Evolutionary conservation across 352 stramenopile genomes (phyloP).

Genomic region (Chrysophaeum taylorii): DNA sequence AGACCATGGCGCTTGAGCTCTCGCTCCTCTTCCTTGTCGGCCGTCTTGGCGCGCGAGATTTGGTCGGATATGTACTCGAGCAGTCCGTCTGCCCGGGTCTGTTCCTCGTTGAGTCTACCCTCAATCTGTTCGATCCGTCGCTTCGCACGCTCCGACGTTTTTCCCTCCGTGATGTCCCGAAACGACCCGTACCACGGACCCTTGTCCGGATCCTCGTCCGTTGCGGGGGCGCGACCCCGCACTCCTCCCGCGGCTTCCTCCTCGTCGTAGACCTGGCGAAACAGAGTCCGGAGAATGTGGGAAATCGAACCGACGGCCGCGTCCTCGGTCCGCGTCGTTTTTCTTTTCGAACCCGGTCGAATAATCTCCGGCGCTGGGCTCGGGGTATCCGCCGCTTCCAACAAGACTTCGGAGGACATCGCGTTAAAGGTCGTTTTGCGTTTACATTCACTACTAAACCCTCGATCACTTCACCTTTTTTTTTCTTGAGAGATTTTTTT

Average conservation of each 20-base stretch:
- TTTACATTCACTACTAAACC: too few relatives aligned
- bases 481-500: too few relatives aligned
- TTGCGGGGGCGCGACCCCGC: not conserved
- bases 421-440: too few relatives aligned
- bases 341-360: too few relatives aligned
- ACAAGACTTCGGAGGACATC: too few relatives aligned
- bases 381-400: too few relatives aligned
- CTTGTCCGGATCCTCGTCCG: not conserved
- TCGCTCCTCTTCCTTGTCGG: conserved; percentile 16
- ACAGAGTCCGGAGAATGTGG: conserved; percentile 26
- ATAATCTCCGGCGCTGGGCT: too few relatives aligned
- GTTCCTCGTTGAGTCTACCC: not conserved
- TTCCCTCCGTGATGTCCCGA: not conserved
- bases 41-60: not conserved
- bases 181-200: not conserved
- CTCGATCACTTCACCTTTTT: too few relatives aligned
- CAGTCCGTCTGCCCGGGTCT: conserved; percentile 16
- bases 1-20: conserved; percentile 23
- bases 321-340: conserved; percentile 6
- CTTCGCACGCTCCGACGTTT: not conserved
- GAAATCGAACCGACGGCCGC: conserved; percentile 26
- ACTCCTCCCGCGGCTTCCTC: not conserved
- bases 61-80: conserved; percentile 7
- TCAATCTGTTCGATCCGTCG: not conserved
- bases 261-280: conserved; percentile 20